Percentiles rank a stretch among this genome's conserved stretches.
Conservation (phyloP, 2,329 filamentous ascomycete genomes). For the Berkeleyomyces basicola region DNA sequence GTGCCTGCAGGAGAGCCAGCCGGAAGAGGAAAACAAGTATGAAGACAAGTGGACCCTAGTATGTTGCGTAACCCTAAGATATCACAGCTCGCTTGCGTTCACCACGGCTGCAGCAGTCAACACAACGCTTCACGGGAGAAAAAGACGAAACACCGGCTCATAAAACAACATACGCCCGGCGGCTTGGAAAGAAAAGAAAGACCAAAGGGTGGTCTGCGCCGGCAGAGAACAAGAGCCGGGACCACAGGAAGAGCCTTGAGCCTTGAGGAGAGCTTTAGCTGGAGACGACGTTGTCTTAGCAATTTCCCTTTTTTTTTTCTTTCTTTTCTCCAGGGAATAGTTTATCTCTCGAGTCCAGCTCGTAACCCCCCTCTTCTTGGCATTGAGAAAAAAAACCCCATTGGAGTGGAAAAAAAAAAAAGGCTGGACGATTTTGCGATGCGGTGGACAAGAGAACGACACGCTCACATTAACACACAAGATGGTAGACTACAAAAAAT, state of each 20-base stretch:
- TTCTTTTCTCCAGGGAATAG: neutral
- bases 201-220: neutral
- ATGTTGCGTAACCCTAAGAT: neutral
- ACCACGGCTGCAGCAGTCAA: neutral
- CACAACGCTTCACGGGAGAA: neutral
- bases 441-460: no score
- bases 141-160: neutral
- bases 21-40: neutral
- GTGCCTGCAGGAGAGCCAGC: neutral
- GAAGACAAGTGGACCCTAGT: no score
- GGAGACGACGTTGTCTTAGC: neutral
- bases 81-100: neutral
- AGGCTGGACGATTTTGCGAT: neutral
- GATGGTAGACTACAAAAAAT: neutral
- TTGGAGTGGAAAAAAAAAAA: neutral
- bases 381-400: neutral
- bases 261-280: neutral
- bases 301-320: neutral
- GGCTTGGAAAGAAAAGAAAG: neutral
- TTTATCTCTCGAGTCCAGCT: neutral
- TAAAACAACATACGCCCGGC: neutral
- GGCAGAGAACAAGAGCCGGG: neutral
- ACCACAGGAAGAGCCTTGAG: neutral
- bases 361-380: neutral
- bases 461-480: neutral